Evolutionary conservation across 768 basidiomycete genomes (phyloP).

Genomic region (Suillus spraguei): DNA sequence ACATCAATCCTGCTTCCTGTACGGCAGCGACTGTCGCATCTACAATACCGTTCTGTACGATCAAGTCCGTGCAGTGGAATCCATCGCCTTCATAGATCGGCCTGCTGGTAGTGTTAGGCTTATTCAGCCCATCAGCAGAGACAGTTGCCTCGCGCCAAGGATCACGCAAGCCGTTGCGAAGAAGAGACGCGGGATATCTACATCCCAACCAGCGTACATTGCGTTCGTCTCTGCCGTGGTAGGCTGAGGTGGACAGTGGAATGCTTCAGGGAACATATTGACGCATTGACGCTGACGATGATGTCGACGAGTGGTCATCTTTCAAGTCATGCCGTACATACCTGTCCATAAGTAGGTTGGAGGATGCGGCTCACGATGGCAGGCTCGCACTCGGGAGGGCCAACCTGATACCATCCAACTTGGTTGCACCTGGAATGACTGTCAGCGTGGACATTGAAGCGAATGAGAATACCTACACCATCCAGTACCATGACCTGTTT

Average conservation of each 20-base stretch:
- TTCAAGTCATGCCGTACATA: slow-evolving; percentile 14
- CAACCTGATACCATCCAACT: slow-evolving; percentile 53
- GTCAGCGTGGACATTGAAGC: slow-evolving; percentile 9
- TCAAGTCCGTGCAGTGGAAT: slow-evolving; percentile 70
- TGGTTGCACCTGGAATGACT: slow-evolving; percentile 60
- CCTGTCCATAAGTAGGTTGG: slow-evolving; percentile 32
- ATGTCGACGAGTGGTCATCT: not conserved
- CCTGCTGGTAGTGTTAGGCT: slow-evolving; percentile 51
- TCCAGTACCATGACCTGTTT: slow-evolving; percentile 70
- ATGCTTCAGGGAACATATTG: slow-evolving; percentile 64
- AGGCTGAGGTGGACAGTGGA: slow-evolving; percentile 48
- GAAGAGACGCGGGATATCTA: slow-evolving; percentile 58
- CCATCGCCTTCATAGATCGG: slow-evolving; percentile 62
- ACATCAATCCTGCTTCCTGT: slow-evolving; percentile 51
- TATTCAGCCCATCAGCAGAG: slow-evolving; percentile 52
- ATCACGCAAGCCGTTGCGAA: slow-evolving; percentile 74
- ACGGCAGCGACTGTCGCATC: slow-evolving; percentile 57
- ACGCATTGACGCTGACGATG: slow-evolving; percentile 63
- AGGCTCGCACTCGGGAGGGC: slow-evolving; percentile 40
- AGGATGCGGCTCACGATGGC: slow-evolving; percentile 37
- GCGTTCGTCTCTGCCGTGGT: slow-evolving; percentile 46
- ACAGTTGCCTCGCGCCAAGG: slow-evolving; percentile 75
- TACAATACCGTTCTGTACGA: slow-evolving; percentile 38
- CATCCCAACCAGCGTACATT: slow-evolving; percentile 64
- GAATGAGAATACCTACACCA: slow-evolving; percentile 45